Conservation (phyloP, 805 yeast genomes). For the Spencermartinsiella europaea region DNA sequence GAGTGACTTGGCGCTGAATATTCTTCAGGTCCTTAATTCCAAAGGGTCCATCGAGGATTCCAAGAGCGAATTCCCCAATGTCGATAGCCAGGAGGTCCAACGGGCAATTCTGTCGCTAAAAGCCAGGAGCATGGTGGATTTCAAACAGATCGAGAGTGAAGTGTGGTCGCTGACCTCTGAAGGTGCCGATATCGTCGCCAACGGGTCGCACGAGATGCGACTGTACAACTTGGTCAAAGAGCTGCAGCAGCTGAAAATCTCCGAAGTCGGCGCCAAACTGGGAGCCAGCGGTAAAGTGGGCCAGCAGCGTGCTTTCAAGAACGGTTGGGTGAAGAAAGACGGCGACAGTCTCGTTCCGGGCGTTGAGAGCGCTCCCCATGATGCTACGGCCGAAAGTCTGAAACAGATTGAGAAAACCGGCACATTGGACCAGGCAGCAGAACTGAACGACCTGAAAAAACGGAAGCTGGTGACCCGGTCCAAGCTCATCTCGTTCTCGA, state of each 20-base stretch:
- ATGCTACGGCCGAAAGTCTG: constrained; percentile 62
- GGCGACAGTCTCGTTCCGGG: constrained; percentile 70
- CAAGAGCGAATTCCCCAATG: constrained; percentile 56
- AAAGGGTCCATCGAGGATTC: constrained; percentile 64
- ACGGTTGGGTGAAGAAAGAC: constrained; percentile 90
- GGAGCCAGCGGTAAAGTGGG: constrained; percentile 83
- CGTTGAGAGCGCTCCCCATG: constrained; percentile 48
- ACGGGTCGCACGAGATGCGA: constrained; percentile 90
- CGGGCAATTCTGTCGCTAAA: constrained; percentile 83
- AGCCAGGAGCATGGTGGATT: constrained; percentile 76
- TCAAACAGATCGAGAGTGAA: constrained; percentile 68
- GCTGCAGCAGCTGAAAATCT: constrained; percentile 73
- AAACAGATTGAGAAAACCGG: constrained; percentile 54
- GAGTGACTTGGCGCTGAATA: constrained; percentile 28
- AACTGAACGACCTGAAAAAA: constrained; percentile 81
- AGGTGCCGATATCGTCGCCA: constrained; percentile 67
- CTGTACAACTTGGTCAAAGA: constrained; percentile 65
- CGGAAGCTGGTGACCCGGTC: constrained; percentile 75
- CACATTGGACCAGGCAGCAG: constrained; percentile 44
- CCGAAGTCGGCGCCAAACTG: constrained; percentile 58
- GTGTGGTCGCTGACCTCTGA: constrained; percentile 72
- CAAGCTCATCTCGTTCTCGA: constrained; percentile 69
- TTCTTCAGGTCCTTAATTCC: constrained; percentile 62
- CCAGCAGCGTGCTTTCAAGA: constrained; percentile 95
- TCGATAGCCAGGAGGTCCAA: constrained; percentile 31